A percentile compares a stretch with the other conserved stretches of the same genome.
phyloP scores from a whole-genome alignment of 495 filamentous ascomycete genomes.

The Neurospora sp. region DNA sequence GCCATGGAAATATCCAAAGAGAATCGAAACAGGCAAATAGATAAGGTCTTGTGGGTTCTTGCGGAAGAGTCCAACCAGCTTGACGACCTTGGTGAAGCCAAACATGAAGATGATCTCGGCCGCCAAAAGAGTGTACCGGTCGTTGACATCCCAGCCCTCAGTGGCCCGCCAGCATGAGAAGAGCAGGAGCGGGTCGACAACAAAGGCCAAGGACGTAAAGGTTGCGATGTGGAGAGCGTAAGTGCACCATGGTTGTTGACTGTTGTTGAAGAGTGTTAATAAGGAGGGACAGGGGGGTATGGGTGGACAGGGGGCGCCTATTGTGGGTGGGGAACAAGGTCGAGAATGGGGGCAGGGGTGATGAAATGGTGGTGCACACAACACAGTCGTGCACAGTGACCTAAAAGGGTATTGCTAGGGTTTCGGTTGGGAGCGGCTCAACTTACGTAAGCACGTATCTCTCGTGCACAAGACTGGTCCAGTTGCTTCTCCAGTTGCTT shows the following conservation, averaged over 20 bases:
- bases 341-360: neutral
- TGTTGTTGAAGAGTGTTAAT: slow-evolving; percentile 16
- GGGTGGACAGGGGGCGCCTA: neutral
- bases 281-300: neutral
- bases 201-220: slow-evolving; percentile 57
- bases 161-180: slow-evolving; percentile 42
- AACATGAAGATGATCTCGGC: slow-evolving; percentile 43
- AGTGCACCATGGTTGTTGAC: slow-evolving; percentile 62
- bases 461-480: slow-evolving; percentile 63
- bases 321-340: slow-evolving; percentile 1
- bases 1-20: slow-evolving; percentile 72
- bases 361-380: neutral
- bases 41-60: slow-evolving; percentile 59
- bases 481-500: slow-evolving; percentile 75
- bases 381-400: neutral
- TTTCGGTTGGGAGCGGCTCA: neutral
- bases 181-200: slow-evolving; percentile 54
- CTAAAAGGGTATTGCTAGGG: neutral
- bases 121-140: slow-evolving; percentile 35
- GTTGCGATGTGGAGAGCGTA: slow-evolving; percentile 70
- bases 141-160: slow-evolving; percentile 30
- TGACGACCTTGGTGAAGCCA: slow-evolving; percentile 62
- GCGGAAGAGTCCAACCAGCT: slow-evolving; percentile 62
- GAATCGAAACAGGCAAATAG: slow-evolving; percentile 59
- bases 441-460: slow-evolving; percentile 60